phyloP scores from a whole-genome alignment of 768 basidiomycete species.

The Lactarius evosmus region DNA sequence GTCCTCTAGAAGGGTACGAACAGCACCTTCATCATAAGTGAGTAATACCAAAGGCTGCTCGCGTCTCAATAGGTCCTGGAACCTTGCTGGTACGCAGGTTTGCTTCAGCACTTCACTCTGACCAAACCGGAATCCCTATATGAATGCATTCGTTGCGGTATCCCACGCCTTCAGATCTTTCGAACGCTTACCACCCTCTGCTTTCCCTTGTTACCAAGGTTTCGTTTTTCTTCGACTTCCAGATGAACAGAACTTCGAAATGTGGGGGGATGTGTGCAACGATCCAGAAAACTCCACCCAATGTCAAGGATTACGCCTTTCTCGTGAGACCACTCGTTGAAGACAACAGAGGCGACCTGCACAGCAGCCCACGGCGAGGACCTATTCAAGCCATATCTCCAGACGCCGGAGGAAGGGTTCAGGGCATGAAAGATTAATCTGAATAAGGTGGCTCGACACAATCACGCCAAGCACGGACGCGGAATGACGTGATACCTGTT shows the following conservation, averaged over 20 bases:
- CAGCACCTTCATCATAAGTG: constrained; percentile 15
- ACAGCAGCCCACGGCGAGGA: constrained; percentile 13
- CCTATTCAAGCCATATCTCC: constrained; percentile 20
- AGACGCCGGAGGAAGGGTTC: constrained; percentile 12
- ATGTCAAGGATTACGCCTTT: constrained; percentile 24
- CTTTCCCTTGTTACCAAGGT: constrained; percentile 19
- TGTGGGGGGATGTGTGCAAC: constrained; percentile 9
- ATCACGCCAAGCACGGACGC: neutral
- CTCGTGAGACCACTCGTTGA: constrained; percentile 24
- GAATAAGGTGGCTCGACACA: neutral
- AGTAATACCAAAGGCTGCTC: constrained; percentile 18
- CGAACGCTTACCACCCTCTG: constrained; percentile 15
- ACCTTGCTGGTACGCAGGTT: constrained; percentile 3
- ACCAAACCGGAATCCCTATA: constrained; percentile 19
- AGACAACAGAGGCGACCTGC: constrained; percentile 18
- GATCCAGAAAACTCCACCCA: constrained; percentile 22
- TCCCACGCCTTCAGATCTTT: neutral
- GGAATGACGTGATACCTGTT: constrained; percentile 19
- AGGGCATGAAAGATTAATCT: constrained; percentile 21
- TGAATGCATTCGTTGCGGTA: neutral
- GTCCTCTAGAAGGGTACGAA: constrained; percentile 6
- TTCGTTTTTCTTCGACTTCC: constrained; percentile 14
- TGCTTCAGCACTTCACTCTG: constrained; percentile 18
- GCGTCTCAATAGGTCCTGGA: constrained; percentile 14
- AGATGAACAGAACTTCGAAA: constrained; percentile 19